Conservation (phyloP, 352 stramenopile genomes). For the Phytopythium delawarense region DNA sequence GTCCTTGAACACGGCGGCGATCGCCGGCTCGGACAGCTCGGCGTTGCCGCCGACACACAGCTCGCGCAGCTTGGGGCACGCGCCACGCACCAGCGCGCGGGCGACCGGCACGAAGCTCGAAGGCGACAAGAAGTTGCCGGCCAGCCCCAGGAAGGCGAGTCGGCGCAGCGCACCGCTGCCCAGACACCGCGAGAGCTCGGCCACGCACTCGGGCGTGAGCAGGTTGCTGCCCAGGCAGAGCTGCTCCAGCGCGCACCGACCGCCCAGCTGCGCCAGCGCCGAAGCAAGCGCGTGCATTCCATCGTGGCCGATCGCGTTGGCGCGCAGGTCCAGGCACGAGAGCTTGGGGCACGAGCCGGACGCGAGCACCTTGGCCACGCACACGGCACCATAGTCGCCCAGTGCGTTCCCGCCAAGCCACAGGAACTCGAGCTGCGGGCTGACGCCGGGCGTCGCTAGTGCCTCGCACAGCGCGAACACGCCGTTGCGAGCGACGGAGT, state of each 20-base stretch:
- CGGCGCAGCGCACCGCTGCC: slow-evolving; percentile 5
- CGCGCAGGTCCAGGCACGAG: slow-evolving; percentile 17
- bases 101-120: slow-evolving; percentile 15
- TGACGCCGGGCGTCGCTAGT: slow-evolving; percentile 8
- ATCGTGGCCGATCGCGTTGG: slow-evolving; percentile 24
- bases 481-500: slow-evolving; percentile 15
- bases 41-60: slow-evolving; percentile 24
- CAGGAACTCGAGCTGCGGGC: slow-evolving; percentile 13
- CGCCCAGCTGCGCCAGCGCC: slow-evolving; percentile 4
- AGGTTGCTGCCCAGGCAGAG: slow-evolving; percentile 25
- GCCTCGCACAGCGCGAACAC: slow-evolving; percentile 14
- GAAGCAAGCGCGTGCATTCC: slow-evolving; percentile 13
- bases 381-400: slow-evolving; percentile 21
- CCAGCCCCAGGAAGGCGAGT: slow-evolving; percentile 19
- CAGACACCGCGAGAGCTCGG: slow-evolving; percentile 11
- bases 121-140: slow-evolving; percentile 23
- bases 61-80: slow-evolving; percentile 16
- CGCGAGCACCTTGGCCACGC: slow-evolving; percentile 9
- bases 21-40: slow-evolving; percentile 5
- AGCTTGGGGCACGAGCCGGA: slow-evolving; percentile 9
- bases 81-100: slow-evolving; percentile 5
- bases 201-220: slow-evolving; percentile 10
- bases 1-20: slow-evolving; percentile 15
- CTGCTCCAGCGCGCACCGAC: slow-evolving; percentile 7
- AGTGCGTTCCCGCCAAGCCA: slow-evolving; percentile 22